Evolutionary conservation across 2,329 filamentous ascomycete species (phyloP), one percentile per base, ranked within the genome.

Genomic region (Fusarium cyanostomum): DNA sequence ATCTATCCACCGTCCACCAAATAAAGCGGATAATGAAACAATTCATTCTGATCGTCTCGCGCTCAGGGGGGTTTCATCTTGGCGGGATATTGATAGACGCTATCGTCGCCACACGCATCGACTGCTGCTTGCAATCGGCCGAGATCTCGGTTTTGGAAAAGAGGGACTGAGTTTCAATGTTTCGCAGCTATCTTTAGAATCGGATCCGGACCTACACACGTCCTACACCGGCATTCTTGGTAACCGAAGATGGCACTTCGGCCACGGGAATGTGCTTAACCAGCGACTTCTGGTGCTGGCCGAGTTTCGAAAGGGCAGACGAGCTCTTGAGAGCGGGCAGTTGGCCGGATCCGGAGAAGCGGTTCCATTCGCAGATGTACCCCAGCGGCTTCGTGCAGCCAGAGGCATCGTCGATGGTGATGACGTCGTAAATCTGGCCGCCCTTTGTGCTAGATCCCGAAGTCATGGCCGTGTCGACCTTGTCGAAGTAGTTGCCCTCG

Each of bases 401-500:
- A 7, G 39, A 52, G 10, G 71, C 69, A 28, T 73, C 71, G 10
- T 54, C 64, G 1, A 72, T 68, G 6, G 67, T 71, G 31, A 66
- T 60, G 33, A 72, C 66, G 8, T 68, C 56, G 51, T 71, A 72
- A 10, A 71, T 52, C 49, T 70, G 57, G 7, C 49, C 69, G 4
- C 70, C 70, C 2, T 42, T 46, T 18, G 46, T 62, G 35, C 43
- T 49, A 8, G 44, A 59, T 7, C 24, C 60, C 3, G 57, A 46
- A 16, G 65, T 65, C 26, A 68, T 33, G 12, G 77, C 72, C 4
- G 76, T 75, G 4, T 72, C 68, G 43, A 87, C 79, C 59, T 83
- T 81, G 71, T 85, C 79, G 76, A 86, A 87, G 34, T 83, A 77
- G 67, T 85, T 86, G 33, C 84, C 84, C 73, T 87, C 84, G 1